These are phyloP conservation scores for Barnettozyma vustinii DNA, from an alignment of 805 yeast genomes.

Conservation along the genomic window DNA sequence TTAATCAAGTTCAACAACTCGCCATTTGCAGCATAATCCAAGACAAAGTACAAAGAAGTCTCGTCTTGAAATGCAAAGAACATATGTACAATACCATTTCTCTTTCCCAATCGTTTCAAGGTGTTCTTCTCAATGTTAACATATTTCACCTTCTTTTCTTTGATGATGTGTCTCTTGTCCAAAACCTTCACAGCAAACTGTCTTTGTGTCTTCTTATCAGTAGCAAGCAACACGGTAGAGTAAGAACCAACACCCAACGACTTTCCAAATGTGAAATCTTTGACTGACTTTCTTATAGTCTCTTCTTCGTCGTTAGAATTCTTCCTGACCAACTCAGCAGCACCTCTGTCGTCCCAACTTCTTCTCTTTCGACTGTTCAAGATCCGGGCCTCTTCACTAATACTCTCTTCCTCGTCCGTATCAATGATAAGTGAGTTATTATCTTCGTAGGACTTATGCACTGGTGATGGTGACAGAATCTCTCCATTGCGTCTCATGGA, in stretches of 20 bases:
- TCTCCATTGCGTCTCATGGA: constrained; percentile 4
- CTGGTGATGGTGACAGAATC: constrained; percentile 5
- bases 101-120: constrained; percentile 55
- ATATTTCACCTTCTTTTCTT: constrained; percentile 78
- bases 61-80: constrained; percentile 80
- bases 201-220: constrained; percentile 67
- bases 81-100: constrained; percentile 60
- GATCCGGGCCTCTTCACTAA: constrained; percentile 3
- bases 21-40: constrained; percentile 78
- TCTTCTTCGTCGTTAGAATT: constrained; percentile 49
- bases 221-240: constrained; percentile 85
- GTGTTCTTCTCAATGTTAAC: constrained; percentile 82
- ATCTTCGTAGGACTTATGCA: neutral
- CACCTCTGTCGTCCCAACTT: constrained; percentile 34
- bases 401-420: constrained; percentile 3
- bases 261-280: constrained; percentile 85
- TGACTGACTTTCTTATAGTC: constrained; percentile 51
- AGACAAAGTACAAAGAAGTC: constrained; percentile 62
- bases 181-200: constrained; percentile 77
- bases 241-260: constrained; percentile 94
- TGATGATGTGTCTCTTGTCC: constrained; percentile 72
- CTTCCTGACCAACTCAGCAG: constrained; percentile 48
- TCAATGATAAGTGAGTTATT: neutral
- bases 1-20: constrained; percentile 66
- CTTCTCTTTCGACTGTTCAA: constrained; percentile 1